phyloP scores from a whole-genome alignment of 768 basidiomycete genomes.

The Suillus lakei region DNA sequence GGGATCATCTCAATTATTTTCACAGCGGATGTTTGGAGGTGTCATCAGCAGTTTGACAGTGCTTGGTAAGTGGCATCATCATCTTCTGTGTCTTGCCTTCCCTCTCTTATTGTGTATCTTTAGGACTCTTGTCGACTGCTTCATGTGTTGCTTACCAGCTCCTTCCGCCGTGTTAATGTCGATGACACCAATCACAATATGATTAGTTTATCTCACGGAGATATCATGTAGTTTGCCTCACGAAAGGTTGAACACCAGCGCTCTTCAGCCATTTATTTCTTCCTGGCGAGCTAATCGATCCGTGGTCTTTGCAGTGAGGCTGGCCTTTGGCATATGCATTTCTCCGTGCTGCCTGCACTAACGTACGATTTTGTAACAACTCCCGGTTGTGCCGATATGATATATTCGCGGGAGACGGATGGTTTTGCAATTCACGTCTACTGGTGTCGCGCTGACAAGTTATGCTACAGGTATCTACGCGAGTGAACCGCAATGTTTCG shows the following conservation, averaged over 20 bases:
- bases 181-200: neutral
- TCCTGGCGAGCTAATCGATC: neutral
- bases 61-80: conserved; percentile 22
- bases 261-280: neutral
- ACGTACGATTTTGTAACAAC: neutral
- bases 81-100: neutral
- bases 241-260: neutral
- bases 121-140: conserved; percentile 32
- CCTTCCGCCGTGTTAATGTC: conserved; percentile 23
- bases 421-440: neutral
- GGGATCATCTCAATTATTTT: conserved; percentile 14
- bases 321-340: neutral
- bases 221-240: neutral
- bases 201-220: neutral
- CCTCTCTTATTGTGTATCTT: neutral
- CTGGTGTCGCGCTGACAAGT: neutral
- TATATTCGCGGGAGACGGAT: neutral
- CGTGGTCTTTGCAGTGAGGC: neutral
- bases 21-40: conserved; percentile 27
- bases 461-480: neutral
- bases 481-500: neutral
- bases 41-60: conserved; percentile 18
- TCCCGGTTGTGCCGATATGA: neutral
- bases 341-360: neutral
- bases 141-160: conserved; percentile 34